Evolutionary conservation across 768 basidiomycete species (phyloP).

Genomic region (Rhizopogon salebrosus): DNA sequence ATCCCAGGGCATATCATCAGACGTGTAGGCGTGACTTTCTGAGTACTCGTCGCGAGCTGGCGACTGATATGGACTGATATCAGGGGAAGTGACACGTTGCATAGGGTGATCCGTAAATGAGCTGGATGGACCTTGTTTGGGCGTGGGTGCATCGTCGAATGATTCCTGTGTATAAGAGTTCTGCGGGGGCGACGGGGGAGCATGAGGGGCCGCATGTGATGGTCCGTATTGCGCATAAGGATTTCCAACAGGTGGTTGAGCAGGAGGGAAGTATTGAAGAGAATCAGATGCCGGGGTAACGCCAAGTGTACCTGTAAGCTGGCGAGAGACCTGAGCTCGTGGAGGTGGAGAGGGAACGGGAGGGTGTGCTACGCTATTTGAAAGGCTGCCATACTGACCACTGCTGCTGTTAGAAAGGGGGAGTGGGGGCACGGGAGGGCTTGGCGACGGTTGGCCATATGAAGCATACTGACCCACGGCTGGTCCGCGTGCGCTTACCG

Average conservation of each 20-base stretch:
- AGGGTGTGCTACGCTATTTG: background rate
- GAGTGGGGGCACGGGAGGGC: slow-evolving; percentile 15
- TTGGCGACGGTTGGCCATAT: slow-evolving; percentile 7
- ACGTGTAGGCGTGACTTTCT: slow-evolving; percentile 4
- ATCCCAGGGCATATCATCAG: slow-evolving; percentile 13
- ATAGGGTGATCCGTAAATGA: background rate
- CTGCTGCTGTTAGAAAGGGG: background rate
- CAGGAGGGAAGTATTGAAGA: background rate
- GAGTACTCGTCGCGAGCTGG: background rate
- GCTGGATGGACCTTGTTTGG: background rate
- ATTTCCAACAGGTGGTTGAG: background rate
- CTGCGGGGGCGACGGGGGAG: slow-evolving; percentile 1
- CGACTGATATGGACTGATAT: background rate
- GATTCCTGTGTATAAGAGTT: background rate
- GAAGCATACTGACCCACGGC: slow-evolving; percentile 1
- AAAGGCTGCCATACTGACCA: background rate
- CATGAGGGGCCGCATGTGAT: background rate
- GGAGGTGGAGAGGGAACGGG: slow-evolving; percentile 6
- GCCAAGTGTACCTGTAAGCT: background rate
- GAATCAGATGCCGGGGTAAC: background rate
- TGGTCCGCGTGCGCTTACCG: slow-evolving; percentile 18
- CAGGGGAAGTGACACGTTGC: background rate
- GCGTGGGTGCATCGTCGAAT: slow-evolving; percentile 1
- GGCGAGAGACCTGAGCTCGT: background rate
- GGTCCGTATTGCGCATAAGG: background rate